Conservation (phyloP, 1,284 basidiomycete species). For the Cutaneotrichosporon curvatum region DNA sequence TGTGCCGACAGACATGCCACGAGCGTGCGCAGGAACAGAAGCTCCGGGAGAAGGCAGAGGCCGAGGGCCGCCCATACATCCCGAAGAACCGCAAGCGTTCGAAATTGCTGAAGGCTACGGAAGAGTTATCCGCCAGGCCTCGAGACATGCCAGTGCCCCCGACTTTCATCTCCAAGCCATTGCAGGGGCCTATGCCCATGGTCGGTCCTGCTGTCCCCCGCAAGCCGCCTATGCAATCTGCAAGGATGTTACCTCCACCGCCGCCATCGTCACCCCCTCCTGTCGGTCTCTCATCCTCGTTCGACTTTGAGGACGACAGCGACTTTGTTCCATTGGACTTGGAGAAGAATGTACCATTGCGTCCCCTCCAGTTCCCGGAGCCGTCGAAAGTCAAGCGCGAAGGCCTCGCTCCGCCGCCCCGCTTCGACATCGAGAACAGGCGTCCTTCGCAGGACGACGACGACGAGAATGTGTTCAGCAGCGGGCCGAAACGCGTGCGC, state of each 20-base stretch:
- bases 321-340: slow-evolving; percentile 29
- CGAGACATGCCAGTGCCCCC: background rate
- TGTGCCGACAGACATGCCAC: slow-evolving; percentile 39
- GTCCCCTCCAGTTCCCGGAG: slow-evolving; percentile 2
- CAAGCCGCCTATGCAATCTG: background rate
- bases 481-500: slow-evolving; percentile 27
- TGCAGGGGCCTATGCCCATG: background rate
- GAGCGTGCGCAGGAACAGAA: slow-evolving; percentile 37
- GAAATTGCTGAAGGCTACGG: background rate
- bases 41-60: slow-evolving; percentile 34
- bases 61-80: slow-evolving; percentile 35
- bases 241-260: slow-evolving; percentile 1
- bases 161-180: background rate
- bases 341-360: background rate
- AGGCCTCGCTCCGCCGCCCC: background rate
- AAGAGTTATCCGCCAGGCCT: background rate
- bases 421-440: slow-evolving; percentile 12
- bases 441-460: slow-evolving; percentile 18
- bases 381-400: background rate
- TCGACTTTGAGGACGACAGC: slow-evolving; percentile 31
- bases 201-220: background rate
- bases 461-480: slow-evolving; percentile 35
- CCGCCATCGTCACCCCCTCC: slow-evolving; percentile 7
- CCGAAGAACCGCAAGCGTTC: slow-evolving; percentile 40
- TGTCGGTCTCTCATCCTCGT: background rate